Evolutionary conservation across 495 filamentous ascomycete species (phyloP).

Genomic region (Aspergillus sparsus): DNA sequence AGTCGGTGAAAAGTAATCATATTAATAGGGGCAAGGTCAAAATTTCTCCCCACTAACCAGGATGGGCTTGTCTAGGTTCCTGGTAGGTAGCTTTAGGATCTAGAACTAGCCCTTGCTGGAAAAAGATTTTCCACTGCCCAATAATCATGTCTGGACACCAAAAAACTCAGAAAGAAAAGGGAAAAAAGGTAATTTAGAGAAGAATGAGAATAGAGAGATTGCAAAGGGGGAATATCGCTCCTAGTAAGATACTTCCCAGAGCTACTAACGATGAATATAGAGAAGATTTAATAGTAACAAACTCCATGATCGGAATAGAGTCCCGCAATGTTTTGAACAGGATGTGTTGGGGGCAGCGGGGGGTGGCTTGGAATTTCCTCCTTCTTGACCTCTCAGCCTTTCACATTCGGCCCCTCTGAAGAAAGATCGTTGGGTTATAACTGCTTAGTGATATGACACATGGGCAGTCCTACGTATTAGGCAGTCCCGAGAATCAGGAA

Average conservation of each 20-base stretch:
- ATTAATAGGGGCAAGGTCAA: constrained; percentile 14
- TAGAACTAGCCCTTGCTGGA: constrained; percentile 7
- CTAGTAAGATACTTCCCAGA: background rate
- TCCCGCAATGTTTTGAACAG: constrained; percentile 5
- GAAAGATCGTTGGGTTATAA: too few species aligned
- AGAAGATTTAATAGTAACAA: too few species aligned
- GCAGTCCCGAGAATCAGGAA: constrained; percentile 28
- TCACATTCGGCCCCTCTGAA: too few species aligned
- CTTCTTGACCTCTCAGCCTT: too few species aligned
- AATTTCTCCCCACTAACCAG: constrained; percentile 12
- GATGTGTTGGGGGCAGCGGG: background rate
- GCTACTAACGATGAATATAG: background rate
- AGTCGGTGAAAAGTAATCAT: constrained; percentile 7
- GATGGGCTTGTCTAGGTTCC: constrained; percentile 9
- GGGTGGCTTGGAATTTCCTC: too few species aligned
- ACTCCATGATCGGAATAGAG: constrained; percentile 9
- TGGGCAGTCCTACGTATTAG: constrained; percentile 13
- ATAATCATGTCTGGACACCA: background rate
- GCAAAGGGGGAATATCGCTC: background rate
- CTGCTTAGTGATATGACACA: constrained; percentile 4
- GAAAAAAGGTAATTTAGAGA: background rate
- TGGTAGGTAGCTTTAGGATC: constrained; percentile 1
- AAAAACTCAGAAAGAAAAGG: background rate
- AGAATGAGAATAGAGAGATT: background rate
- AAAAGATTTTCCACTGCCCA: constrained; percentile 3